Conservation (phyloP, 2,329 filamentous ascomycete genomes). For the Allantophomopsis cytisporea region DNA sequence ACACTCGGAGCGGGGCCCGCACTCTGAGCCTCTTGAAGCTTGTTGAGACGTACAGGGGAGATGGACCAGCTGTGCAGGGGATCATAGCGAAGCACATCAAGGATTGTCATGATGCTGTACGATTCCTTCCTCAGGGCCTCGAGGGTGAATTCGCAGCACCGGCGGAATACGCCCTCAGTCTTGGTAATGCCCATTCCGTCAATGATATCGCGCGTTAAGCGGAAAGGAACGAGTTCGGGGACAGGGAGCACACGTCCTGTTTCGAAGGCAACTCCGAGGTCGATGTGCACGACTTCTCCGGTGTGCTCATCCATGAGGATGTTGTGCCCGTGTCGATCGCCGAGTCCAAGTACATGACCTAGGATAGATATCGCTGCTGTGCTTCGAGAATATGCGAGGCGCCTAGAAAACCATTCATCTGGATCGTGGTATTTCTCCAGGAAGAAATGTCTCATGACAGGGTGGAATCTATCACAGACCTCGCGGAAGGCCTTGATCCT, state of each 20-base stretch:
- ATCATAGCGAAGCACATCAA: constrained; percentile 96
- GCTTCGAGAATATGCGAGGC: constrained; percentile 82
- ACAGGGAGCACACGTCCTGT: constrained; percentile 90
- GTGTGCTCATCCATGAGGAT: constrained; percentile 83
- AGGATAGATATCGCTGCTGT: constrained; percentile 94
- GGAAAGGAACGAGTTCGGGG: constrained; percentile 91
- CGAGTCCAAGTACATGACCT: constrained; percentile 82
- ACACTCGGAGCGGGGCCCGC: constrained; percentile 18
- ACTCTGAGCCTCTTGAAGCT: constrained; percentile 47
- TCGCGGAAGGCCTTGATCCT: constrained; percentile 65
- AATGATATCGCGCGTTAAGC: constrained; percentile 84
- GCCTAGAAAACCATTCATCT: constrained; percentile 86
- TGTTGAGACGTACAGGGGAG: constrained; percentile 52
- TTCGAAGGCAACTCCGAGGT: constrained; percentile 94
- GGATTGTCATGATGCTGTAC: constrained; percentile 95
- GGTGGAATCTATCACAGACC: constrained; percentile 71
- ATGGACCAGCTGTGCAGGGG: constrained; percentile 94
- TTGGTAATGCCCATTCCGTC: constrained; percentile 95
- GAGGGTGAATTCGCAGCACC: constrained; percentile 97
- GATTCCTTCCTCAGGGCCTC: constrained; percentile 90
- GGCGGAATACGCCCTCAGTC: constrained; percentile 88
- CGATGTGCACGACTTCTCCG: constrained; percentile 93
- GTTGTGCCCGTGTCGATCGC: constrained; percentile 92
- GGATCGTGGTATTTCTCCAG: constrained; percentile 89
- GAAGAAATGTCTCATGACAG: constrained; percentile 94